Base-by-base conservation (phyloP, 2,329 filamentous ascomycete genomes). In the Scytalidium sp. region DNA sequence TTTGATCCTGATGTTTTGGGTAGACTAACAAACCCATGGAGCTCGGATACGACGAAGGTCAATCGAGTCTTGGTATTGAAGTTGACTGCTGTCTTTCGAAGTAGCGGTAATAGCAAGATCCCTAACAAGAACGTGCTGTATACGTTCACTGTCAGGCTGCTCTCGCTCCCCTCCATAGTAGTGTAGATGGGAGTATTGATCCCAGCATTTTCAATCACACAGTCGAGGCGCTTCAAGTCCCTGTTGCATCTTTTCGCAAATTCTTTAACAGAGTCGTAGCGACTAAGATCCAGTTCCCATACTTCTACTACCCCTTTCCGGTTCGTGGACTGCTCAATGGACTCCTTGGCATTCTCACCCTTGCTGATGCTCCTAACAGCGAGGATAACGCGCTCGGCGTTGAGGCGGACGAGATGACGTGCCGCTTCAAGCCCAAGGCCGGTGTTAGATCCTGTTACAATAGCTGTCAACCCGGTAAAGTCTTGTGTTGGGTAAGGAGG, bases 381-480 rank as follows among this genome's bases (percentile, higher is more conserved):
- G 53, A 74, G 61, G 49, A 73, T 71, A 17, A 73, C 56, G 22
- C 62, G 64, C 1, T 55, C 55, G 0, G 65, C 59, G 1, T 62
- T 61, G 0, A 71, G 63, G 0, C 59, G 59, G 1, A 65, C 56
- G 9, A 70, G 59, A 13, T 71, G 65, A 2, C 60, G 62, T 11
- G 66, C 61, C 0, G 70, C 63, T 47, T 74, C 71, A 0, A 67
- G 57, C 0, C 72, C 71, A 1, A 75, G 58, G 3, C 72, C 71
- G 1, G 59, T 60, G 46, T 75, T 75, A 8, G 69, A 63, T 2
- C 72, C 72, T 0, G 70, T 73, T 1, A 75, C 62, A 4, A 74
- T 66, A 41, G 71, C 52, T 2, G 60, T 65, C 43, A 67, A 51
- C 3, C 43, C 46, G 4, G 53, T 56, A 2, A 69, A 54, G 41